Conservation (phyloP, 2,329 filamentous ascomycete species). For the Fusarium sambucinum region DNA sequence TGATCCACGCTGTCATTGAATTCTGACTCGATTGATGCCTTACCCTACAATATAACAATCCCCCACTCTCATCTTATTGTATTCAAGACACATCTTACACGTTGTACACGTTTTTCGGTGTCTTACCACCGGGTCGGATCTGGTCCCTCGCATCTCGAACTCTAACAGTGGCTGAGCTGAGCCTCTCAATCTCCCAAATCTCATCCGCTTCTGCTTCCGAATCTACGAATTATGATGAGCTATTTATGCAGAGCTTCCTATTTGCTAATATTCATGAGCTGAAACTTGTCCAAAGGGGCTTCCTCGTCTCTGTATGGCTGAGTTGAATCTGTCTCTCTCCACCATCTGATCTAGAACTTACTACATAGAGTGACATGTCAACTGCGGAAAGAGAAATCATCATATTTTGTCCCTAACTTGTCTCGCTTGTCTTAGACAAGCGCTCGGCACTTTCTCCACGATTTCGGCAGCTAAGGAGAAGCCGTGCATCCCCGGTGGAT, state of each 20-base stretch:
- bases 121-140: slow-evolving; percentile 17
- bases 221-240: slow-evolving; percentile 5
- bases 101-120: slow-evolving; percentile 28
- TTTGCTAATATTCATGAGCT: slow-evolving; percentile 3
- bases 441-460: slow-evolving; percentile 30
- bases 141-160: slow-evolving; percentile 24
- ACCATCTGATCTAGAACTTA: slow-evolving; percentile 9
- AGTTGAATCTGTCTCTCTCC: slow-evolving; percentile 4
- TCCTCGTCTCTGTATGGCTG: slow-evolving; percentile 11
- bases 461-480: slow-evolving; percentile 29
- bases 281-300: slow-evolving; percentile 4
- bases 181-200: neutral
- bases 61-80: slow-evolving; percentile 6
- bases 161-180: slow-evolving; percentile 21
- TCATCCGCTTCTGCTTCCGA: slow-evolving; percentile 1
- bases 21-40: neutral
- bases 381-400: slow-evolving; percentile 28
- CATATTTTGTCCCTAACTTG: slow-evolving; percentile 27
- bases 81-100: slow-evolving; percentile 19
- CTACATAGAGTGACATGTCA: slow-evolving; percentile 20
- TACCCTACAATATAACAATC: neutral
- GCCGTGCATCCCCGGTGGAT: slow-evolving; percentile 26
- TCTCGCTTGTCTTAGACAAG: slow-evolving; percentile 14
- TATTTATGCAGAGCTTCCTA: slow-evolving; percentile 11
- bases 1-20: slow-evolving; percentile 25